Conservation (phyloP, 495 filamentous ascomycete genomes). For the Xylaria curta region DNA sequence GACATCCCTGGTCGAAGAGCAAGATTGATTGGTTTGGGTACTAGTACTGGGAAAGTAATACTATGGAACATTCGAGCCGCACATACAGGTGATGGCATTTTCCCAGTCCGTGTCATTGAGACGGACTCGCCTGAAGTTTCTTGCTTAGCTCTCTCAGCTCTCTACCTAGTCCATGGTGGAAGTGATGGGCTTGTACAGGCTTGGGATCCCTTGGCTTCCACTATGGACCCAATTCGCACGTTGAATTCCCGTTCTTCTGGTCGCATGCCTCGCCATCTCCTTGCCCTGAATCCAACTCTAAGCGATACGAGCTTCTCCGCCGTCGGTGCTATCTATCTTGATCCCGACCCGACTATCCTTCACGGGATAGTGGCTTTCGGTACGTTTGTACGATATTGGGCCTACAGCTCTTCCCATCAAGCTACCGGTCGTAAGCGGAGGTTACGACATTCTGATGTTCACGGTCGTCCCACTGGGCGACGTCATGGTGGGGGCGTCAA, state of each 20-base stretch:
- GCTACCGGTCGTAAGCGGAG: conserved; percentile 53
- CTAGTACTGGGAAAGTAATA: conserved; percentile 74
- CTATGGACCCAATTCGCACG: conserved; percentile 78
- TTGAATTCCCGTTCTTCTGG: conserved; percentile 87
- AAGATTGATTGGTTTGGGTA: conserved; percentile 82
- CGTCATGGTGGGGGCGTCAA: conserved; percentile 51
- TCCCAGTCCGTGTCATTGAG: conserved; percentile 79
- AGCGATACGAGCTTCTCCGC: conserved; percentile 75
- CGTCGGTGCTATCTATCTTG: conserved; percentile 81
- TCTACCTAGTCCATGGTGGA: conserved; percentile 90
- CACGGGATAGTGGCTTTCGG: conserved; percentile 91
- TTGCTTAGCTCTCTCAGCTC: conserved; percentile 81
- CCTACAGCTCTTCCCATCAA: conserved; percentile 75
- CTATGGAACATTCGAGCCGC: conserved; percentile 83
- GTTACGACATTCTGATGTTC: conserved; percentile 50
- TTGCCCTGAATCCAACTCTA: conserved; percentile 45
- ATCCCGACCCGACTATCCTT: conserved; percentile 88
- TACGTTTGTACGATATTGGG: conserved; percentile 89
- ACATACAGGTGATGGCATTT: conserved; percentile 55
- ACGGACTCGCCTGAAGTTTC: conserved; percentile 92
- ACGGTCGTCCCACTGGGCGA: conserved; percentile 47
- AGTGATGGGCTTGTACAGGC: conserved; percentile 95
- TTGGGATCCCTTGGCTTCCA: conserved; percentile 93
- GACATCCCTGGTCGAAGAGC: conserved; percentile 84
- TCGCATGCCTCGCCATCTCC: conserved; percentile 64